phyloP scores from a whole-genome alignment of 345 rosid species.

The Eucalyptus urophylla region DNA sequence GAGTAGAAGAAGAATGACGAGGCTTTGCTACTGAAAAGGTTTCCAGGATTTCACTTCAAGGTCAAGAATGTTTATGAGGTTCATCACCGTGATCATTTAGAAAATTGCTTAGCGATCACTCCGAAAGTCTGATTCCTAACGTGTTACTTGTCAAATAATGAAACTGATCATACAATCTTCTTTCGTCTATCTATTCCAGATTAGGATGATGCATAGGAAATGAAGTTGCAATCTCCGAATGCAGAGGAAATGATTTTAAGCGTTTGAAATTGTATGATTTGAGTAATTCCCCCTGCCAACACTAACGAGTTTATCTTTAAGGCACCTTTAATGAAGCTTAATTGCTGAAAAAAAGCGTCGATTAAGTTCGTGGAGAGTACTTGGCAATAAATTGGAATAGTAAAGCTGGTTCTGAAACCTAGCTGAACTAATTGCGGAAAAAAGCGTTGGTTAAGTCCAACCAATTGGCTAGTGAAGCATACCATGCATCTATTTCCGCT shows the following conservation, averaged over 20 bases:
- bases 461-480: background rate
- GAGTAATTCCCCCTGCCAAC: background rate
- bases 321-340: background rate
- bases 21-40: background rate
- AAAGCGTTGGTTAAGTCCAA: background rate
- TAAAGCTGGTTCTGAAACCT: background rate
- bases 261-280: background rate
- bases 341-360: background rate
- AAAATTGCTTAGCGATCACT: background rate
- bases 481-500: background rate
- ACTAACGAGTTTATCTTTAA: background rate
- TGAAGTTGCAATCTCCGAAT: background rate
- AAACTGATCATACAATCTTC: background rate
- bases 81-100: background rate
- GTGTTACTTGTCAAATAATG: background rate
- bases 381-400: background rate
- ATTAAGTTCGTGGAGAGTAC: background rate
- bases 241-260: background rate
- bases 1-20: background rate
- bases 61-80: background rate
- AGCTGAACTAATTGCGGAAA: background rate
- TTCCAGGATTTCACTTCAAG: background rate
- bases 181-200: background rate
- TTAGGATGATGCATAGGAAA: background rate
- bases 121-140: background rate